Base-by-base conservation (phyloP, 2,329 filamentous ascomycete genomes). In the Cladosporium sp. region DNA sequence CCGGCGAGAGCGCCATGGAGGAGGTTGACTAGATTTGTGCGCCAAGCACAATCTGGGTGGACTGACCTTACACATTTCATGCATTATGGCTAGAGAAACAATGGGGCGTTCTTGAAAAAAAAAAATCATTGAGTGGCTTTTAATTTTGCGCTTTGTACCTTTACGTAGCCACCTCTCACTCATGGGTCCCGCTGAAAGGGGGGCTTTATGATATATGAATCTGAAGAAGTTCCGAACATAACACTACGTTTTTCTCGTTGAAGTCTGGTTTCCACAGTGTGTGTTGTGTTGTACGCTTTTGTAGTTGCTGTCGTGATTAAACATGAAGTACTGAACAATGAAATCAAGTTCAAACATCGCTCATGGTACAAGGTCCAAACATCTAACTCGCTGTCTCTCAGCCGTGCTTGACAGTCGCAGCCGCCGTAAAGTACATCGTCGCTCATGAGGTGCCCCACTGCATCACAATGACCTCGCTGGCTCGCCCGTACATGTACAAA, bases 1-100 rank as follows among this genome's bases (percentile, higher is more conserved):
- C 90, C 71, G 90, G 90, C 75, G 93, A 97, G 88, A 96, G 91
- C 85, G 90, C 93, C 81, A 99, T 99, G 95, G 95, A 99, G 89
- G 95, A 99, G 89, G 95, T 99, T 80, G 95, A 99, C 88, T 99
- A 96, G 76, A 83, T 74, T 58, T 10, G 21, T 30, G 57, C 57
- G 36, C 26, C 34, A 59, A 58, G 57, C 36, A 36, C 26, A 41
- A 36, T 59, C 57, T 28, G 57, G 34, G 57, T 59, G 47, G 36
- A 59, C 57, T 59, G 24, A 59, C 24, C 30, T 28, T 32, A 30
- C 34, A 28, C 24, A 44, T 59, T 59, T 64, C 51, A 64, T 64
- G 60, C 60, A 64, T 64, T 30, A 64, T 47, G 60, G 60, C 60
- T 64, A 55, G 60, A 64, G 60, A 41, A 62, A 34, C 51, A 64